Percentiles rank a stretch among this genome's conserved stretches.
Evolutionary conservation across 208 protist genomes (phyloP).

Genomic region (Trypanosoma brucei): DNA sequence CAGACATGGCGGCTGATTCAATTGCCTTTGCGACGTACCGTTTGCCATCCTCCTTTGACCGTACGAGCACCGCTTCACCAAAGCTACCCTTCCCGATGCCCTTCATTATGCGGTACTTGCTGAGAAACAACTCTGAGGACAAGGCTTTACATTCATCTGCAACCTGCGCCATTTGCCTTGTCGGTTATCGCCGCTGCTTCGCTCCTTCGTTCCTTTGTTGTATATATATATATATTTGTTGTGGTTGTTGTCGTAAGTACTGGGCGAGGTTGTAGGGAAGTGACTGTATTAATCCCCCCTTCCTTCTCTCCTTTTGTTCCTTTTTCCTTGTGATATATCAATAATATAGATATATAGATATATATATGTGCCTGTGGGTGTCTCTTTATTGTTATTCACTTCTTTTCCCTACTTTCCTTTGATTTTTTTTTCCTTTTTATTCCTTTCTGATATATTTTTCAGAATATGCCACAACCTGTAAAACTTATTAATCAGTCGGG

Average conservation of each 20-base stretch:
- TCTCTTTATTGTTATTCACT: no score
- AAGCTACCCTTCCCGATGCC: constrained; percentile 91
- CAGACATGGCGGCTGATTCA: constrained; percentile 79
- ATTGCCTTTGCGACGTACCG: constrained; percentile 92
- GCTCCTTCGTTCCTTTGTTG: no score
- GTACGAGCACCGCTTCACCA: constrained; percentile 88
- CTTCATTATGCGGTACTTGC: constrained; percentile 85
- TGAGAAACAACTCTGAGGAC: constrained; percentile 76
- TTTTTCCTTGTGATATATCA: no score
- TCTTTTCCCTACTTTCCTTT: no score
- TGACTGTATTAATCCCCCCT: no score
- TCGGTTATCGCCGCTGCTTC: no score
- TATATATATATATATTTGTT: no score
- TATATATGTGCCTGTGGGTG: no score
- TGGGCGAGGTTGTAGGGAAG: no score
- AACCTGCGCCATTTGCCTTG: constrained; percentile 44
- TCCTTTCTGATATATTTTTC: neutral
- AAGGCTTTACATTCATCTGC: constrained; percentile 72
- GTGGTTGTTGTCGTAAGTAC: no score
- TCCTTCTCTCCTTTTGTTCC: neutral
- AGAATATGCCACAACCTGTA: constrained; percentile 10
- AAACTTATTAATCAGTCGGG: neutral
- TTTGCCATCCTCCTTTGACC: constrained; percentile 83
- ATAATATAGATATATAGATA: no score
- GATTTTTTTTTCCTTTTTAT: no score